Conservation (phyloP, 345 rosid species). For the Dipteronia sinensis region DNA sequence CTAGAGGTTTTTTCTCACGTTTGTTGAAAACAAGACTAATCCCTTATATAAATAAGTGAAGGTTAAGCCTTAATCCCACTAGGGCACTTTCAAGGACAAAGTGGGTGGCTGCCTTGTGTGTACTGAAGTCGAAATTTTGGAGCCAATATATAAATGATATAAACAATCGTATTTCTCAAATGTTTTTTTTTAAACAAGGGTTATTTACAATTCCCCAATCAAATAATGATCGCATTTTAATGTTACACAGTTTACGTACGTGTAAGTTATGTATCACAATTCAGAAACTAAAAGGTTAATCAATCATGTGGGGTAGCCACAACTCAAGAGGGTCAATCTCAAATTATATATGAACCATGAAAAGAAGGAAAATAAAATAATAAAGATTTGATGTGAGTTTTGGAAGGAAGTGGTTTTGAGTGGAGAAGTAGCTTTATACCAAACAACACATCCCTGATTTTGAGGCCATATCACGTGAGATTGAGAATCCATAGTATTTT, state of each 20-base stretch:
- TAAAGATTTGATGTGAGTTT: conserved; percentile 16
- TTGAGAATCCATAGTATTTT: conserved; percentile 27
- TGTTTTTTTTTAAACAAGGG: no score
- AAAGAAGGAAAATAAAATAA: conserved; percentile 24
- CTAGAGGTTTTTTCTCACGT: no score
- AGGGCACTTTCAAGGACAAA: no score
- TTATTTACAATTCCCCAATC: no score
- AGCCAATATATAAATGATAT: no score
- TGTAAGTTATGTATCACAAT: not conserved
- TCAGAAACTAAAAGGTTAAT: not conserved
- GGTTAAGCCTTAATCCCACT: no score
- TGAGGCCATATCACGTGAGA: conserved; percentile 58
- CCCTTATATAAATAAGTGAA: no score
- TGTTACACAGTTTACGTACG: not conserved
- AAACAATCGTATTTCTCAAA: no score
- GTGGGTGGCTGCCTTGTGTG: no score
- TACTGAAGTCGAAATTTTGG: no score
- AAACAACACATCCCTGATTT: conserved; percentile 51
- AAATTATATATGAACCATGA: conserved; percentile 28
- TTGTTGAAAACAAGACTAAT: no score
- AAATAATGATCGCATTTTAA: not conserved
- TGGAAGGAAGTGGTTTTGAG: conserved; percentile 18
- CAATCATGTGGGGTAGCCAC: conserved; percentile 13
- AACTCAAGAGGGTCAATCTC: conserved; percentile 22
- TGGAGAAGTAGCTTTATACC: conserved; percentile 22